Conservation (phyloP, 1,139 yeast genomes). For the Yamadazyma sp. region DNA sequence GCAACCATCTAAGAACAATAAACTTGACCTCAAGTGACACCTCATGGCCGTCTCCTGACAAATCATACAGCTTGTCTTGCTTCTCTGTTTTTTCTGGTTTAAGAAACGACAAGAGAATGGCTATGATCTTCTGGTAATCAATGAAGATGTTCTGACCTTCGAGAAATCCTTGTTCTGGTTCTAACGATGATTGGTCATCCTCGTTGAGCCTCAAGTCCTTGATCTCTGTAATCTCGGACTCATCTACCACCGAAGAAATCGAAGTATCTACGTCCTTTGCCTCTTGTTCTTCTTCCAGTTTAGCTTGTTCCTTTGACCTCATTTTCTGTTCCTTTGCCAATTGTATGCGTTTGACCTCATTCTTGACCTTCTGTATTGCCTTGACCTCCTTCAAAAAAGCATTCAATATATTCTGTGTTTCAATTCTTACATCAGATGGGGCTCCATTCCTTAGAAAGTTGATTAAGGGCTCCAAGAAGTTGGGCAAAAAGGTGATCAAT, state of each 20-base stretch:
- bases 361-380: conserved; percentile 68
- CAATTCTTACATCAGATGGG: conserved; percentile 83
- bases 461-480: conserved; percentile 82
- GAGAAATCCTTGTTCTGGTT: conserved; percentile 45
- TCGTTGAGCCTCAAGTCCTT: neutral
- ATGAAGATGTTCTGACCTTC: conserved; percentile 87
- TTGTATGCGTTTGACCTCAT: conserved; percentile 39
- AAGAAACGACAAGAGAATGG: conserved; percentile 74
- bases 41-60: conserved; percentile 39
- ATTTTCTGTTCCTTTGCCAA: conserved; percentile 19
- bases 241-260: conserved; percentile 3
- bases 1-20: conserved; percentile 83
- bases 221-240: conserved; percentile 2
- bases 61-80: conserved; percentile 20
- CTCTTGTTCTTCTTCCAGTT: conserved; percentile 1
- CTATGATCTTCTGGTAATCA: conserved; percentile 78
- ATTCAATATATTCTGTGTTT: conserved; percentile 76
- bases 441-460: conserved; percentile 75
- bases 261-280: neutral
- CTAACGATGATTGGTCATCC: conserved; percentile 4
- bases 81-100: conserved; percentile 41
- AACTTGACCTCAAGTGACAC: conserved; percentile 74
- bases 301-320: conserved; percentile 1
- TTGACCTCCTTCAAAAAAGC: conserved; percentile 78
- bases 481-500: conserved; percentile 81